Percentiles rank a stretch among this genome's conserved stretches.
These are phyloP conservation scores for Starmerella bombi DNA, from an alignment of 805 yeast species.

Conservation along the genomic window DNA sequence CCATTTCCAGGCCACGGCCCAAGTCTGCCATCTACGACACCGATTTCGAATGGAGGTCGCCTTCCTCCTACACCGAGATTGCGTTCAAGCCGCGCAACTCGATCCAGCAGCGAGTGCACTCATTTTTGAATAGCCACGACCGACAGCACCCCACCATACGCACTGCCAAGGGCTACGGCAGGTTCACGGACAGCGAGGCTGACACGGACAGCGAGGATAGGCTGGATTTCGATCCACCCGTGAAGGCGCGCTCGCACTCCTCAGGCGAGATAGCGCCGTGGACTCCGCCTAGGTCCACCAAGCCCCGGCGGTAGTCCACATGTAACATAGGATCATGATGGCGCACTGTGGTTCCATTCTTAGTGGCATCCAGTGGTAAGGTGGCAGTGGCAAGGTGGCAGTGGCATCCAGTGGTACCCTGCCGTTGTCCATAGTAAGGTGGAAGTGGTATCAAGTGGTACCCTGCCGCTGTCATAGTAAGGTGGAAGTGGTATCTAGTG, in stretches of 20 bases:
- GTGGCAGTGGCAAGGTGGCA: too few species aligned
- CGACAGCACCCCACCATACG: slow-evolving; percentile 35
- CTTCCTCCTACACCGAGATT: slow-evolving; percentile 9
- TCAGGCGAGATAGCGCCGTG: not conserved
- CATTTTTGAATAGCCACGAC: slow-evolving; percentile 22
- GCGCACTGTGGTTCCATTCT: too few species aligned
- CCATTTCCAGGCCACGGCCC: slow-evolving; percentile 6
- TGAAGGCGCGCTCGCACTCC: slow-evolving; percentile 1
- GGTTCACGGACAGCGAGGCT: slow-evolving; percentile 38
- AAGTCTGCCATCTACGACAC: slow-evolving; percentile 18
- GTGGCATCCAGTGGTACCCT: too few species aligned
- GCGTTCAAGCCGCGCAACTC: slow-evolving; percentile 23
- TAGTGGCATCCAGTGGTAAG: too few species aligned
- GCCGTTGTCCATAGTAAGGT: too few species aligned
- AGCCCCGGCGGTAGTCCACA: too few species aligned
- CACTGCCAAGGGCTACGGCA: slow-evolving; percentile 75
- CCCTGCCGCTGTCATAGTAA: too few species aligned
- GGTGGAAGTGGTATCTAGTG: too few species aligned
- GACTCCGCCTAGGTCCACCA: too few species aligned
- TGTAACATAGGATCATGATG: too few species aligned
- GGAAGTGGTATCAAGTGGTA: too few species aligned
- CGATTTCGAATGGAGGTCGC: not conserved
- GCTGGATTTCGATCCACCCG: not conserved
- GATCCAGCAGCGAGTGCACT: slow-evolving; percentile 29
- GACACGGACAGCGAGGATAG: slow-evolving; percentile 1